These are phyloP conservation scores for Solanum hybrid DNA, from an alignment of 305 asterid genomes.

Conservation along the genomic window DNA sequence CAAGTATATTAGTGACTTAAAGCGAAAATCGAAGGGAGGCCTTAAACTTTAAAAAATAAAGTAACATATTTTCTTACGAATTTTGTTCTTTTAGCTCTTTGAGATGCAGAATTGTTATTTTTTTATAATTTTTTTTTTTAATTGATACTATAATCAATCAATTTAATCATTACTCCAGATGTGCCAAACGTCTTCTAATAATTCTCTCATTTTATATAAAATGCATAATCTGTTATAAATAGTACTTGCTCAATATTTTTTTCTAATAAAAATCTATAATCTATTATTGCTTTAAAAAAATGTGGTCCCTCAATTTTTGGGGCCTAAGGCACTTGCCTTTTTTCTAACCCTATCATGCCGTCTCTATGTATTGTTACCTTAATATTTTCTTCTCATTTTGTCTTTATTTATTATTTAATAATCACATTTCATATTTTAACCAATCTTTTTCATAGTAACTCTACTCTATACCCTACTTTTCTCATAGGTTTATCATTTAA, in stretches of 20 bases:
- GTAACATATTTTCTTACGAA: background rate
- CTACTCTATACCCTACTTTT: too few relatives aligned
- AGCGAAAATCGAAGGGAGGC: background rate
- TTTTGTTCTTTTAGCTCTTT: background rate
- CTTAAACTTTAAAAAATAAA: background rate
- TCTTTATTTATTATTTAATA: too few relatives aligned
- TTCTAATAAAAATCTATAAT: too few relatives aligned
- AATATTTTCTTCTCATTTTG: too few relatives aligned
- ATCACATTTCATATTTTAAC: too few relatives aligned
- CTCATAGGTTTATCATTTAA: too few relatives aligned
- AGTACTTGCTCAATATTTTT: background rate
- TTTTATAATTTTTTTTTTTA: too few relatives aligned
- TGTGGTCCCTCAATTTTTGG: background rate
- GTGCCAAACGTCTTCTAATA: background rate
- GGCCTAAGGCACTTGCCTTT: too few relatives aligned
- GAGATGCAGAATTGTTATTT: too few relatives aligned
- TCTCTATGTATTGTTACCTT: fast-evolving
- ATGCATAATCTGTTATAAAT: background rate
- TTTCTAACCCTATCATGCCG: background rate
- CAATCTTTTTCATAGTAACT: too few relatives aligned
- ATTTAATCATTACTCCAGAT: background rate
- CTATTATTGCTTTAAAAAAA: background rate
- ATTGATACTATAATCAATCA: background rate
- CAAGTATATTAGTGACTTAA: too few relatives aligned
- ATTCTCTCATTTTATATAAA: background rate